Conservation (phyloP, 352 stramenopile species). For the Pythium sp. region DNA sequence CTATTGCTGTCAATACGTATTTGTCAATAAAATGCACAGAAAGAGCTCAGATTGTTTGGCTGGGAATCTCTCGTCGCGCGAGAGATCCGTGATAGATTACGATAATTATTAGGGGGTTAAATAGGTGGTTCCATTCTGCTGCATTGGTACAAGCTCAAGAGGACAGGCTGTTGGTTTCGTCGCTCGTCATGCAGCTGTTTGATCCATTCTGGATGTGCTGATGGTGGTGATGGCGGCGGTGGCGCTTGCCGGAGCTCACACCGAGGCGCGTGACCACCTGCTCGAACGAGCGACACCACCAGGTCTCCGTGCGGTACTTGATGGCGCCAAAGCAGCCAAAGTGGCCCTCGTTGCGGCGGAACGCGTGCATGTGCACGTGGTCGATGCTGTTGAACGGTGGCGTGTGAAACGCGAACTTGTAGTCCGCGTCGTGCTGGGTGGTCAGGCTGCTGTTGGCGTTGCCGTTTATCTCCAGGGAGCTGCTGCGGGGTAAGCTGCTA, state of each 20-base stretch:
- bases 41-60: background rate
- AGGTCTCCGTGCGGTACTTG: slow-evolving; percentile 85
- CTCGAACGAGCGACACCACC: slow-evolving; percentile 84
- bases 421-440: slow-evolving; percentile 31
- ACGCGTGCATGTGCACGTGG: slow-evolving; percentile 89
- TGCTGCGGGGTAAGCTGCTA: background rate
- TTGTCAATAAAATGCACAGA: background rate
- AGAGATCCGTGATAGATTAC: background rate
- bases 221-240: background rate
- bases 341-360: slow-evolving; percentile 51
- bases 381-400: slow-evolving; percentile 90
- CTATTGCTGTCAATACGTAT: background rate
- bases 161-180: background rate
- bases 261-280: slow-evolving; percentile 58
- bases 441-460: slow-evolving; percentile 1
- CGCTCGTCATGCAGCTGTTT: slow-evolving; percentile 4
- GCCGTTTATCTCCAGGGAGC: slow-evolving; percentile 5
- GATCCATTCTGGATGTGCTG: background rate
- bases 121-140: slow-evolving; percentile 3
- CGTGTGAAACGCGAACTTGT: slow-evolving; percentile 81
- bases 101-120: slow-evolving; percentile 7
- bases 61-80: background rate
- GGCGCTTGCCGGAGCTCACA: slow-evolving; percentile 2
- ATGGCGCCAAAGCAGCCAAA: slow-evolving; percentile 70
- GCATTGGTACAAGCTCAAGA: background rate